Conservation (phyloP, 371 early-diverging fungal species). For the Mucor irregularis region DNA sequence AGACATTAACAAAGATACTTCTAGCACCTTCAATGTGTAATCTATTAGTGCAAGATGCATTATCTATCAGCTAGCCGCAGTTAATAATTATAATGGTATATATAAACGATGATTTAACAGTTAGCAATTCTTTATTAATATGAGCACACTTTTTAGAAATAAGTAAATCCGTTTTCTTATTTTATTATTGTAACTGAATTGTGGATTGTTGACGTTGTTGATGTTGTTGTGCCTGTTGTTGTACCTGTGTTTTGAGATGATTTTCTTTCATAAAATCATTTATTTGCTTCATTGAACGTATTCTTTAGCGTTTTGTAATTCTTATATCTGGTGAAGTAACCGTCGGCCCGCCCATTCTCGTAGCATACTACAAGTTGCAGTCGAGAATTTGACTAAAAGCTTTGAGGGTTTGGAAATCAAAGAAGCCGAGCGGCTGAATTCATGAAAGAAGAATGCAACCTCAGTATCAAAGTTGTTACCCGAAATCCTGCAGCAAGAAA, state of each 20-base stretch:
- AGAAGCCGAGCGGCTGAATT: not conserved
- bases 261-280: too few relatives aligned
- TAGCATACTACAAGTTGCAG: slow-evolving; percentile 3
- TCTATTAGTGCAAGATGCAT: slow-evolving; percentile 1
- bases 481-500: slow-evolving; percentile 3
- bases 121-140: slow-evolving; percentile 1
- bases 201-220: too few relatives aligned
- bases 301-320: too few relatives aligned
- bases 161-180: too few relatives aligned
- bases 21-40: slow-evolving; percentile 2
- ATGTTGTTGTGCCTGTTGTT: too few relatives aligned
- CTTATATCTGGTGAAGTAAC: not conserved
- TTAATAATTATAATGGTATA: not conserved
- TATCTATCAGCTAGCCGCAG: slow-evolving; percentile 2
- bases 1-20: slow-evolving; percentile 6
- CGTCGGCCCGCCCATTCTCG: too few relatives aligned
- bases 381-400: not conserved
- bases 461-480: slow-evolving; percentile 3
- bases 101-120: not conserved
- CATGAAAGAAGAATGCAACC: slow-evolving; percentile 8
- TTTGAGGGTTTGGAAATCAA: slow-evolving; percentile 12
- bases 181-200: too few relatives aligned
- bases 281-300: too few relatives aligned
- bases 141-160: too few relatives aligned
- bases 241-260: too few relatives aligned